A percentile compares a stretch with the other conserved stretches of the same genome.
These are phyloP conservation scores for Erythrophleum fordii DNA, from an alignment of 306 rosid species.

Conservation along the genomic window DNA sequence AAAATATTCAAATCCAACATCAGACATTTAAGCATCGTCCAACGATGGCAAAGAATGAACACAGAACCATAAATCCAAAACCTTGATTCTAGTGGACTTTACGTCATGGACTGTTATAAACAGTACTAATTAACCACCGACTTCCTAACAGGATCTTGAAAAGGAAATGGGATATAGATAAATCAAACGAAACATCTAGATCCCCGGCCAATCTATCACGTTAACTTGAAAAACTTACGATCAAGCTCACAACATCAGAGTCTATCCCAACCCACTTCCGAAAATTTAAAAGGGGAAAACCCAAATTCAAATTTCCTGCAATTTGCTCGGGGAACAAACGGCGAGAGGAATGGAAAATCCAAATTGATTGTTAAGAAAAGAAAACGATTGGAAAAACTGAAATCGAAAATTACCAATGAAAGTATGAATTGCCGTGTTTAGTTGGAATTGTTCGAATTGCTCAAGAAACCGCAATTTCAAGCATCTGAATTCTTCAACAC, in stretches of 20 bases:
- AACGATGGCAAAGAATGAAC: neutral
- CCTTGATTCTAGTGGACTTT: neutral
- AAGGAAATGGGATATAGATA: neutral
- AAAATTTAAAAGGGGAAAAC: neutral
- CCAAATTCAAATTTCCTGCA: conserved; percentile 11
- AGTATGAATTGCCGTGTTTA: neutral
- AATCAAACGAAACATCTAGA: conserved; percentile 24
- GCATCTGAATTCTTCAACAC: neutral
- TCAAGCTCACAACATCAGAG: conserved; percentile 7
- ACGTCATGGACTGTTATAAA: too few species aligned
- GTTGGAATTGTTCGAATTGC: conserved; percentile 15
- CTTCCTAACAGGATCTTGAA: neutral
- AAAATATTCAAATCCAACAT: neutral
- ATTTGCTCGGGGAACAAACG: conserved; percentile 26
- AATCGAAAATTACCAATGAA: conserved; percentile 21
- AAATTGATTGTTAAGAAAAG: neutral
- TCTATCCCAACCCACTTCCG: neutral
- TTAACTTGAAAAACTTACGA: neutral
- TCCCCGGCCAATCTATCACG: neutral
- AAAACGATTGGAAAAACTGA: neutral
- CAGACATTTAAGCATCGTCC: neutral
- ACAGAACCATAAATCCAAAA: neutral
- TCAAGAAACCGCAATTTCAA: conserved; percentile 2
- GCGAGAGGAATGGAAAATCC: neutral
- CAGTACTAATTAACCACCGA: neutral